A percentile compares a stretch with the other conserved stretches of the same genome.
These are phyloP conservation scores for Skeletonema grethae DNA, from an alignment of 108 stramenopile genomes.

Conservation along the genomic window DNA sequence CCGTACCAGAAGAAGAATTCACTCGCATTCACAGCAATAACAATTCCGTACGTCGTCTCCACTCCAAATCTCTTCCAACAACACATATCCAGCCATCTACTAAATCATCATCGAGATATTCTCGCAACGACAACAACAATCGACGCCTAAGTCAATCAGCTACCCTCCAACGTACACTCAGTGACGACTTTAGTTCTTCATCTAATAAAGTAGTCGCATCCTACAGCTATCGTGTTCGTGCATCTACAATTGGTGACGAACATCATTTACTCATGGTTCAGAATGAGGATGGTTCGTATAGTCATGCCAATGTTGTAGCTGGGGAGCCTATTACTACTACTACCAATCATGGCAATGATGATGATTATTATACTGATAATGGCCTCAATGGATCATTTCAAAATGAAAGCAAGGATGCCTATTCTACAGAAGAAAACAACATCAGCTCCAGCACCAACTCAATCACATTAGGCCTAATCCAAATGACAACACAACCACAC, in stretches of 20 bases:
- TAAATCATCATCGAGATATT: background rate
- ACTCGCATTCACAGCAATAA: background rate
- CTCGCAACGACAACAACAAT: background rate
- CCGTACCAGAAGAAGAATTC: background rate
- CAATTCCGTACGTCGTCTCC: background rate
- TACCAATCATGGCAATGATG: background rate
- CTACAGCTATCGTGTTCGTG: conserved; percentile 39
- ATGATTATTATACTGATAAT: no score
- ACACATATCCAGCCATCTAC: background rate
- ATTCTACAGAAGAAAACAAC: no score
- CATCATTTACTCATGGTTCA: conserved; percentile 44
- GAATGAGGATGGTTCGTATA: conserved; percentile 48
- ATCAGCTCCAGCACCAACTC: no score
- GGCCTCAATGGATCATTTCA: background rate
- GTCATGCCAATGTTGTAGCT: conserved; percentile 27
- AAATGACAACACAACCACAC: background rate
- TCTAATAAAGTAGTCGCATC: background rate
- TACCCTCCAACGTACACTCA: background rate
- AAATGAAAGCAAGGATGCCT: background rate
- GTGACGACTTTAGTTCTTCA: background rate
- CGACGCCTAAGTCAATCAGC: background rate
- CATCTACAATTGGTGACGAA: conserved; percentile 14
- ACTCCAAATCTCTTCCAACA: background rate
- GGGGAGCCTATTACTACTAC: conserved; percentile 7
- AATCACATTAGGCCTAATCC: background rate